Conservation (phyloP, 2,329 filamentous ascomycete genomes). For the Cladorrhinum sp. region DNA sequence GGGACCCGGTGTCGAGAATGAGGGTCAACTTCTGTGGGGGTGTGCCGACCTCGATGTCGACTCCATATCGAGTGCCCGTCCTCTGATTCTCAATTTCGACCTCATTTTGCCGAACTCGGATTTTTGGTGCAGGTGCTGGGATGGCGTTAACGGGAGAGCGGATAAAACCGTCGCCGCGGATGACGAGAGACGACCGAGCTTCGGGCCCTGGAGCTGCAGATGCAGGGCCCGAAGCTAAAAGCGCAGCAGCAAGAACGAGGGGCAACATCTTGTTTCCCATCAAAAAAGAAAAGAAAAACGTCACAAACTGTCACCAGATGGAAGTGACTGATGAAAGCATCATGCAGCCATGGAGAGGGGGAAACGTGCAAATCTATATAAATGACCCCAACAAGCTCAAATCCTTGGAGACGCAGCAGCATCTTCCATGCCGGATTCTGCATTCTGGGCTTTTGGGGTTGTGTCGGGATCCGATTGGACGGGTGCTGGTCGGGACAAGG, state of each 20-base stretch:
- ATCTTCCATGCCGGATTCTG: not conserved
- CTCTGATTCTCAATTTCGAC: constrained; percentile 19
- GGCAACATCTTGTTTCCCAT: constrained; percentile 15
- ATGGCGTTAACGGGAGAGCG: constrained; percentile 20
- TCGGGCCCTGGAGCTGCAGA: constrained; percentile 1
- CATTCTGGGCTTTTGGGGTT: not conserved
- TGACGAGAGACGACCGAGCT: not conserved
- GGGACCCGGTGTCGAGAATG: constrained; percentile 53
- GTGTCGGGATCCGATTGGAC: not conserved
- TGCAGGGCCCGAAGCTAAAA: constrained; percentile 12
- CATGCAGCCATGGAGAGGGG: not conserved
- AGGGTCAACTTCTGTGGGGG: constrained; percentile 47
- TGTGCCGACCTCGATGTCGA: constrained; percentile 39
- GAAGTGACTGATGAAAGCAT: not conserved
- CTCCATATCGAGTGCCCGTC: constrained; percentile 22
- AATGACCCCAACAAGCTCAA: not conserved
- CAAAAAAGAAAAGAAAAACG: too few relatives aligned
- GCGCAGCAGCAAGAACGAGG: constrained; percentile 12
- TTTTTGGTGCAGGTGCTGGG: constrained; percentile 8
- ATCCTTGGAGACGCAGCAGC: not conserved
- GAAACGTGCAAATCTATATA: not conserved
- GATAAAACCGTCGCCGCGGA: constrained; percentile 23
- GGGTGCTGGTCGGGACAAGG: not conserved
- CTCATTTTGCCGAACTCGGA: constrained; percentile 21
- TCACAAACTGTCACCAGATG: not conserved